These are phyloP conservation scores for peach (Prunus persica) DNA, from an alignment of 306 rosid species.

Conservation along the genomic window Prunus_persica_NCBIv2 NC_034016.1:15540001-15540500, in stretches of 20 bases:
- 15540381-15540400: not conserved
- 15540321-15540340: not conserved
- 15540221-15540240: conserved; percentile 37
- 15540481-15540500: no score
- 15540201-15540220: conserved; percentile 47
- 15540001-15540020: not conserved
- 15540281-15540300: conserved; percentile 7
- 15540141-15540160: conserved; percentile 9
- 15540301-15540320: not conserved
- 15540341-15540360: not conserved
- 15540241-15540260: conserved; percentile 11
- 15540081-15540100: conserved; percentile 11
- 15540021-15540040: no score
- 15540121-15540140: conserved; percentile 8
- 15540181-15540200: conserved; percentile 27
- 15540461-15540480: no score
- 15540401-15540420: not conserved
- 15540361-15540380: not conserved
- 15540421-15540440: not conserved
- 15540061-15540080: not conserved
- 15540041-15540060: no score
- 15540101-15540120: conserved; percentile 26
- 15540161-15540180: conserved; percentile 30
- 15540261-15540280: not conserved
- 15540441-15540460: no score